These are phyloP conservation scores for Persicaria tinctoria DNA, from an alignment of 148 eudicot genomes.

Conservation along the genomic window DNA sequence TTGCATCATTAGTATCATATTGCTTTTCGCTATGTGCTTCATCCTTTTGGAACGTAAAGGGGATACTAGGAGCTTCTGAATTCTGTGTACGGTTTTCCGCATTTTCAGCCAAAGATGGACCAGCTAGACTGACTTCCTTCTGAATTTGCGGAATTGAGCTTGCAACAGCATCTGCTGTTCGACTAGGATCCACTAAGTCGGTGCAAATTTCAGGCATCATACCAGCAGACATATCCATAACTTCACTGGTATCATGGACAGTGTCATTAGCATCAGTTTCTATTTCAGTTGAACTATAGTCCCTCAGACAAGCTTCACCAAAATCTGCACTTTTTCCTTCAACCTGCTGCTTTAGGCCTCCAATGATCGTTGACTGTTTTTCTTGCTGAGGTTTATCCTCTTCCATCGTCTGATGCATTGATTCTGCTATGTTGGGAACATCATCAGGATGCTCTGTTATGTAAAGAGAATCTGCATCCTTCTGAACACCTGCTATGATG, in stretches of 20 bases:
- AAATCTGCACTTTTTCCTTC: neutral
- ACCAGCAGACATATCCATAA: neutral
- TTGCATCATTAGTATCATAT: neutral
- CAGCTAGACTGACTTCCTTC: neutral
- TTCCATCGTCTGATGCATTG: neutral
- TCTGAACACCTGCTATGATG: neutral
- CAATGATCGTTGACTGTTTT: neutral
- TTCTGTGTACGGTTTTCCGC: neutral
- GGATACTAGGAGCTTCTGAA: neutral
- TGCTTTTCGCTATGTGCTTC: neutral
- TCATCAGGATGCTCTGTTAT: neutral
- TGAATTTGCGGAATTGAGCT: neutral
- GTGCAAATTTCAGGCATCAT: neutral
- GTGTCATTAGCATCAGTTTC: neutral
- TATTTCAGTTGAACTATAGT: neutral
- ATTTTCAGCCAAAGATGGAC: neutral
- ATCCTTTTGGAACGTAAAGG: neutral
- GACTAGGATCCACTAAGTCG: neutral
- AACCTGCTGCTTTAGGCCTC: neutral
- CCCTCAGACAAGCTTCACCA: neutral
- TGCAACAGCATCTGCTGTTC: neutral
- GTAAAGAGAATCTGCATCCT: neutral
- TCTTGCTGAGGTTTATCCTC: neutral
- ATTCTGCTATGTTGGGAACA: neutral
- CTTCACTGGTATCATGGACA: neutral